A percentile compares a stretch with the other conserved stretches of the same genome.
These are phyloP conservation scores for Boeremia exigua DNA, from an alignment of 2,329 filamentous ascomycete species.

Conservation along the genomic window DNA sequence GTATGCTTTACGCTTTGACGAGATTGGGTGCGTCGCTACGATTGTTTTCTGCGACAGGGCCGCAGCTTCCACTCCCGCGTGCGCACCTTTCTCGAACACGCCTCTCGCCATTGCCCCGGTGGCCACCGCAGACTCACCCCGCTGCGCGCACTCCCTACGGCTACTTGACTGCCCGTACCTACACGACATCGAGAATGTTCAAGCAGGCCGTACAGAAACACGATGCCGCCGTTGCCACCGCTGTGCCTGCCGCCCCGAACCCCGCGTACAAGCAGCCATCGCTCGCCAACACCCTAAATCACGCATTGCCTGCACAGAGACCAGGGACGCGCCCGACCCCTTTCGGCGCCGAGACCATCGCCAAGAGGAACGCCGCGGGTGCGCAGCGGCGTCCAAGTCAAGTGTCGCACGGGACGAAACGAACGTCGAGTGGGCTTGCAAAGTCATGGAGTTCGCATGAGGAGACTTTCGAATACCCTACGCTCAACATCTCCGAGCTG, in stretches of 20 bases:
- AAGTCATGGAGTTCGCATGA: conserved; percentile 51
- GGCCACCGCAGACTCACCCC: conserved; percentile 7
- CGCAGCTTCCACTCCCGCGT: conserved; percentile 27
- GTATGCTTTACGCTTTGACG: conserved; percentile 45
- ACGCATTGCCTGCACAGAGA: conserved; percentile 41
- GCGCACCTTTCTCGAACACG: conserved; percentile 30
- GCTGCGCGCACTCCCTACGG: conserved; percentile 19
- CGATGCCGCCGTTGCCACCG: conserved; percentile 35
- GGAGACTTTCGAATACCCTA: conserved; percentile 38
- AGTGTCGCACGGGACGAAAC: conserved; percentile 49
- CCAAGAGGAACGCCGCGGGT: conserved; percentile 33
- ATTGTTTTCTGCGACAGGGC: conserved; percentile 34
- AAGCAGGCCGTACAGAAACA: conserved; percentile 50
- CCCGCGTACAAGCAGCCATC: conserved; percentile 37
- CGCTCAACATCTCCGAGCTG: conserved; percentile 32
- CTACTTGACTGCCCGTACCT: conserved; percentile 25
- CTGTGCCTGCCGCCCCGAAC: conserved; percentile 29
- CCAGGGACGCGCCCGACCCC: conserved; percentile 40
- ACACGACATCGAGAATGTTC: conserved; percentile 44
- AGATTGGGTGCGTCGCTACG: conserved; percentile 44
- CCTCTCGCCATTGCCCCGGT: conserved; percentile 10
- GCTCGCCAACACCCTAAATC: conserved; percentile 49
- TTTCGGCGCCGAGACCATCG: conserved; percentile 39
- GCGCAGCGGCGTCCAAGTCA: conserved; percentile 18
- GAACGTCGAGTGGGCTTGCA: conserved; percentile 54